Evolutionary conservation across 805 yeast species (phyloP).

Genomic region (Teunomyces pallodes): DNA sequence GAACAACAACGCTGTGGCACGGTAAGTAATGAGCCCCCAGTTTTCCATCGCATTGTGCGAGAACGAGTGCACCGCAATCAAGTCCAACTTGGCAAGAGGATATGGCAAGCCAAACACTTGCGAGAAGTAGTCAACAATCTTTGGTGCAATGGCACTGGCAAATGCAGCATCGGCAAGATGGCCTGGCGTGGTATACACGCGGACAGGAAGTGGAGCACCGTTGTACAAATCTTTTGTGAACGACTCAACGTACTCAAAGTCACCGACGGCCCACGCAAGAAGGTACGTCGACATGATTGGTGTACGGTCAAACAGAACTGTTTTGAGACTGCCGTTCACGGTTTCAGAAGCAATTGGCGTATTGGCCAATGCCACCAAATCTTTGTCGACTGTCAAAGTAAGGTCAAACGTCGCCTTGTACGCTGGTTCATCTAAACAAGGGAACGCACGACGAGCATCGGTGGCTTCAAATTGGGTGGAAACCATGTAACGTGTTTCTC

Average conservation of each 20-base stretch:
- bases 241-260: constrained; percentile 52
- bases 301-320: constrained; percentile 42
- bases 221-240: constrained; percentile 39
- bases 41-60: constrained; percentile 91
- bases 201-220: constrained; percentile 44
- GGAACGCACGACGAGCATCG: constrained; percentile 58
- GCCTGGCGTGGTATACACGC: constrained; percentile 54
- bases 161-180: constrained; percentile 44
- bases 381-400: constrained; percentile 28
- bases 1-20: constrained; percentile 52
- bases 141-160: constrained; percentile 48
- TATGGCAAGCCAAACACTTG: constrained; percentile 51
- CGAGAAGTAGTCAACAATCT: constrained; percentile 50
- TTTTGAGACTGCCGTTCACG: constrained; percentile 15
- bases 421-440: constrained; percentile 57
- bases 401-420: constrained; percentile 56
- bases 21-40: constrained; percentile 76
- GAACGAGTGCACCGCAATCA: constrained; percentile 75
- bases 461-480: constrained; percentile 60
- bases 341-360: constrained; percentile 38
- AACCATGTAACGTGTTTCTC: constrained; percentile 37
- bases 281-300: constrained; percentile 57
- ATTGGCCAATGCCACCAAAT: constrained; percentile 45
- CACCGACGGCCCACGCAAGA: constrained; percentile 59
- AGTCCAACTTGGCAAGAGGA: constrained; percentile 79